These are phyloP conservation scores for Raddia distichophylla DNA, from an alignment of 176 grass and related monocot species.

Conservation along the genomic window DNA sequence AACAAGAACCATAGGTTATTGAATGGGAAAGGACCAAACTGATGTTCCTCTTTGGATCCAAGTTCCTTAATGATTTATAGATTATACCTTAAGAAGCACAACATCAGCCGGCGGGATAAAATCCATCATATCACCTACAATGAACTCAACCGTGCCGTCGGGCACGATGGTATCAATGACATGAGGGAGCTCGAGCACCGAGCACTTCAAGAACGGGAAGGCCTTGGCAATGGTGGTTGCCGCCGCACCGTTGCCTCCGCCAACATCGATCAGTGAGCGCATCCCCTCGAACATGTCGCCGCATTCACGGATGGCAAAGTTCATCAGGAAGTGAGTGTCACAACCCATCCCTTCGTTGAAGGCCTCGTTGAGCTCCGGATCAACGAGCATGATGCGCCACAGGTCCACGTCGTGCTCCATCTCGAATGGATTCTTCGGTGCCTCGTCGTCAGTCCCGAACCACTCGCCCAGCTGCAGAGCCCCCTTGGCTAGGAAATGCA, in stretches of 20 bases:
- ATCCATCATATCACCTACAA: slow-evolving; percentile 46
- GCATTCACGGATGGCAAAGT: neutral
- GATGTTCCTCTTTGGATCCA: no score
- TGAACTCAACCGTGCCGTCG: neutral
- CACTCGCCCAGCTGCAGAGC: slow-evolving; percentile 3
- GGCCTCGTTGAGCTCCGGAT: neutral
- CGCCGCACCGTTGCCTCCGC: slow-evolving; percentile 28
- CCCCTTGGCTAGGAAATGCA: no score
- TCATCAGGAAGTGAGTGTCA: neutral
- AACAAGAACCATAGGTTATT: no score
- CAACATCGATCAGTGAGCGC: slow-evolving; percentile 43
- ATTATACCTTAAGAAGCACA: slow-evolving; percentile 36
- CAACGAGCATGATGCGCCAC: neutral
- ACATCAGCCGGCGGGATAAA: slow-evolving; percentile 29
- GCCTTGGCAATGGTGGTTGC: slow-evolving; percentile 29
- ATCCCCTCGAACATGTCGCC: slow-evolving; percentile 29
- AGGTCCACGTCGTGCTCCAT: neutral
- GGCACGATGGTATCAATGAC: neutral
- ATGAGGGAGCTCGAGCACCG: slow-evolving; percentile 48
- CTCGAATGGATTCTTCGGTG: neutral
- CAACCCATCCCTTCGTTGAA: neutral
- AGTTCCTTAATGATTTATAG: neutral
- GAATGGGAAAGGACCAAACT: no score
- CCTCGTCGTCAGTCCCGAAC: neutral
- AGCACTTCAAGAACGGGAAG: slow-evolving; percentile 44